Evolutionary conservation across 75 land plant species (phyloP).

Genomic region (Picea glauca): DNA sequence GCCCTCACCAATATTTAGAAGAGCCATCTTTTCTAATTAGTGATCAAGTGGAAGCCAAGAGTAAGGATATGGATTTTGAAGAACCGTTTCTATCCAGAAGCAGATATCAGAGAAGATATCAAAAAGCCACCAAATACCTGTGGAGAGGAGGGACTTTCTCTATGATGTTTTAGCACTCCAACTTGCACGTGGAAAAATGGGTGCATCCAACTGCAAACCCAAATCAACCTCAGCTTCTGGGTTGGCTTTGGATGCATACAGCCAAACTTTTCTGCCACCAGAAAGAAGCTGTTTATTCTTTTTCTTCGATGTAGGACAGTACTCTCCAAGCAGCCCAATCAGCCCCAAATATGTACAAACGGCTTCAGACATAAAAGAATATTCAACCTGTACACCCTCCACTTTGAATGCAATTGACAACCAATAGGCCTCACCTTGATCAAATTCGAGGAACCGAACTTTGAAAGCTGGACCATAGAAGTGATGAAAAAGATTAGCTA

Average conservation of each 20-base stretch:
- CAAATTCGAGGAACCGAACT: background rate
- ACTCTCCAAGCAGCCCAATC: slow-evolving; percentile 79
- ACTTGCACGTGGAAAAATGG: slow-evolving; percentile 9
- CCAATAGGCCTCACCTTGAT: background rate
- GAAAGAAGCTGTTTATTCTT: slow-evolving; percentile 28
- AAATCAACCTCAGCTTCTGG: background rate
- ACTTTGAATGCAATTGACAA: background rate
- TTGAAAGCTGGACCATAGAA: too few relatives aligned
- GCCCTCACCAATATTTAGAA: slow-evolving; percentile 89
- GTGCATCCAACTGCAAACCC: slow-evolving; percentile 33
- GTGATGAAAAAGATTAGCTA: too few relatives aligned
- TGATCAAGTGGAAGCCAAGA: background rate
- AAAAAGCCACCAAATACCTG: slow-evolving; percentile 8
- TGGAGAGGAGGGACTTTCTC: background rate
- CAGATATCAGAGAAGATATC: background rate
- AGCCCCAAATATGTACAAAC: slow-evolving; percentile 57
- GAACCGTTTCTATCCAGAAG: background rate
- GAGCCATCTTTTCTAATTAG: slow-evolving; percentile 57
- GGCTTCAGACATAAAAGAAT: slow-evolving; percentile 88
- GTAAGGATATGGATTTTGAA: background rate
- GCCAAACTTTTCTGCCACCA: slow-evolving; percentile 11
- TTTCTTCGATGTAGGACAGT: slow-evolving; percentile 59
- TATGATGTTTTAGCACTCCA: background rate
- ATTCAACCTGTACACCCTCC: slow-evolving; percentile 37
- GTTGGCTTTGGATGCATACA: slow-evolving; percentile 37